phyloP scores from a whole-genome alignment of 2,329 filamentous ascomycete genomes.

The Aureobasidium musti region DNA sequence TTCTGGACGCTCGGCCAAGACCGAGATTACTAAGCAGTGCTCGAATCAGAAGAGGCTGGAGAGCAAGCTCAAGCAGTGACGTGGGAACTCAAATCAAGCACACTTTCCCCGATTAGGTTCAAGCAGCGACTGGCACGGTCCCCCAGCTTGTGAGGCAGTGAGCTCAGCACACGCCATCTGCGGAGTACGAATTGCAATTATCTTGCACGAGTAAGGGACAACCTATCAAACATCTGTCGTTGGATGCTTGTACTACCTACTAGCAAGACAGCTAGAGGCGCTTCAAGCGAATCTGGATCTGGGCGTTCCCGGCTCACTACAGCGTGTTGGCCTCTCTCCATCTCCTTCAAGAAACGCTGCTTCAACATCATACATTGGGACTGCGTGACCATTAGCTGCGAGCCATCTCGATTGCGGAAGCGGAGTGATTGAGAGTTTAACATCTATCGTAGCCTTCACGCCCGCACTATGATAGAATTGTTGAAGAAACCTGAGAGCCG shows the following conservation, averaged over 20 bases:
- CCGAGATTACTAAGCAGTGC: not conserved
- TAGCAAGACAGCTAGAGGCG: too few relatives aligned
- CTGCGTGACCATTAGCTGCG: not conserved
- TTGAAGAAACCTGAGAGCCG: not conserved
- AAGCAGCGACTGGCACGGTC: not conserved
- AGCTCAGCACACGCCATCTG: not conserved
- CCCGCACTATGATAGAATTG: too few relatives aligned
- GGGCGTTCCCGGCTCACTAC: too few relatives aligned
- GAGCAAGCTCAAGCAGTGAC: not conserved
- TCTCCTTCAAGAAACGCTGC: not conserved
- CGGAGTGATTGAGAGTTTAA: not conserved
- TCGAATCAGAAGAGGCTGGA: not conserved
- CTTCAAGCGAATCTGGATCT: too few relatives aligned
- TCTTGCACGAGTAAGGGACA: not conserved
- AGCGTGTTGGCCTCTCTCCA: not conserved
- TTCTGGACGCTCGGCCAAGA: not conserved
- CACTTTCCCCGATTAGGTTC: slow-evolving; percentile 1
- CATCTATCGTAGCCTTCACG: not conserved
- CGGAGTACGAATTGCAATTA: not conserved
- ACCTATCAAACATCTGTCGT: not conserved
- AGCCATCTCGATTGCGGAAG: not conserved
- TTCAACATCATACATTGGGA: not conserved
- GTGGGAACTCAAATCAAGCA: not conserved
- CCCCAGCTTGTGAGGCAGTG: too few relatives aligned
- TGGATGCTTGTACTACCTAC: not conserved